Evolutionary conservation across 2,329 filamentous ascomycete species (phyloP).

Genomic region (Albifimbria verrucaria): DNA sequence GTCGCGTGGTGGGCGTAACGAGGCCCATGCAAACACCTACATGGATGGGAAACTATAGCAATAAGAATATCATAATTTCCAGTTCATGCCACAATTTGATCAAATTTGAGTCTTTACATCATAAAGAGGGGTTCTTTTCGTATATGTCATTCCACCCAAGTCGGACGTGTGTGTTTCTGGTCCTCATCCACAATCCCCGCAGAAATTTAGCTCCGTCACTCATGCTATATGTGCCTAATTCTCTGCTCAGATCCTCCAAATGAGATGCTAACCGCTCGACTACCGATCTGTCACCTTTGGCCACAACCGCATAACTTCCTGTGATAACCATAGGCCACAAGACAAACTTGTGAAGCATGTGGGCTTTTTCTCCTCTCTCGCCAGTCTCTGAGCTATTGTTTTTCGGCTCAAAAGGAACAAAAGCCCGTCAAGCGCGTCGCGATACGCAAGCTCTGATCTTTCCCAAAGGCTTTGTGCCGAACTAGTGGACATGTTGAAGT

Average conservation of each 20-base stretch:
- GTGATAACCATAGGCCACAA: not conserved
- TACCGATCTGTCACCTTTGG: not conserved
- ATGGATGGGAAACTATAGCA: too few relatives aligned
- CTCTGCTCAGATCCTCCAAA: not conserved
- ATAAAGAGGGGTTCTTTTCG: too few relatives aligned
- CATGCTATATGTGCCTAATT: not conserved
- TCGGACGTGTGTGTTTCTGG: too few relatives aligned
- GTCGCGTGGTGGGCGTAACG: constrained; percentile 13
- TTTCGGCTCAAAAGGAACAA: too few relatives aligned
- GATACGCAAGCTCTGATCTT: not conserved
- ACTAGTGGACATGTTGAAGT: too few relatives aligned
- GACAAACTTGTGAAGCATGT: not conserved
- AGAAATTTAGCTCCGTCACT: not conserved
- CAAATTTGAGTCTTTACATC: too few relatives aligned
- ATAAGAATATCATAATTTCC: too few relatives aligned
- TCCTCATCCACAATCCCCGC: not conserved
- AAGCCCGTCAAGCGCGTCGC: not conserved
- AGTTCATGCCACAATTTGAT: too few relatives aligned
- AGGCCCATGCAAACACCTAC: too few relatives aligned
- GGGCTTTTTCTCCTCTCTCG: too few relatives aligned
- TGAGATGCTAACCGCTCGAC: not conserved
- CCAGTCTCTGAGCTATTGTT: too few relatives aligned
- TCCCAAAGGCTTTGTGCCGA: not conserved
- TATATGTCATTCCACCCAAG: too few relatives aligned
- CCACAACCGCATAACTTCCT: not conserved